phyloP scores from a whole-genome alignment of 345 rosid species.

The Cardamine occulta region DNA sequence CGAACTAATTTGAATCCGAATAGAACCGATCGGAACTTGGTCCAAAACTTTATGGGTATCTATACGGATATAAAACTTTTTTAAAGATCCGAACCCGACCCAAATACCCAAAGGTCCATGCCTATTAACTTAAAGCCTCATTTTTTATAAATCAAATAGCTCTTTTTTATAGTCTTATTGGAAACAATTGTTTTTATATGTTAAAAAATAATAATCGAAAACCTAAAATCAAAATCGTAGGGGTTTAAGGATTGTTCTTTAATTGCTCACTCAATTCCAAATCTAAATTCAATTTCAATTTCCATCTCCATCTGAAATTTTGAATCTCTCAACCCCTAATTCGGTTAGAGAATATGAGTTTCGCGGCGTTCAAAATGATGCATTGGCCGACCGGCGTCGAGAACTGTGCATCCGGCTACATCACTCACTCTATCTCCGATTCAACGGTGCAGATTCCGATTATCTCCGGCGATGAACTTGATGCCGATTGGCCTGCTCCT shows the following conservation, averaged over 20 bases:
- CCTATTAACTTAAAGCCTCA: too few species aligned
- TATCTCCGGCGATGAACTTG: constrained; percentile 64
- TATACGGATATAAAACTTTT: too few species aligned
- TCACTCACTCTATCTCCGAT: constrained; percentile 79
- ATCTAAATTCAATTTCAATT: neutral
- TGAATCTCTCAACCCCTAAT: constrained; percentile 18
- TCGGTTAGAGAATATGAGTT: constrained; percentile 64
- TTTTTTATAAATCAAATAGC: too few species aligned
- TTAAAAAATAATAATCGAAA: neutral
- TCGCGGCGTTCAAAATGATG: constrained; percentile 96
- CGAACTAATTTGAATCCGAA: too few species aligned
- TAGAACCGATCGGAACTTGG: too few species aligned
- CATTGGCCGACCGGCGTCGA: constrained; percentile 93
- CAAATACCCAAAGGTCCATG: too few species aligned
- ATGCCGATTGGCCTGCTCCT: constrained; percentile 63
- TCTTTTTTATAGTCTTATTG: too few species aligned
- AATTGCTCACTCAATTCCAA: constrained; percentile 5
- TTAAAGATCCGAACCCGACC: too few species aligned
- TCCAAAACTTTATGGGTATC: too few species aligned
- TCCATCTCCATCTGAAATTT: neutral
- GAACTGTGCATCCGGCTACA: constrained; percentile 79
- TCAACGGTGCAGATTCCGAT: constrained; percentile 55
- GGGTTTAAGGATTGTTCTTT: neutral
- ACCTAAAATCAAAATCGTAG: neutral
- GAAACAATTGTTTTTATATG: too few species aligned